phyloP scores from a whole-genome alignment of 2,329 filamentous ascomycete species.

The Fusarium buharicum region DNA sequence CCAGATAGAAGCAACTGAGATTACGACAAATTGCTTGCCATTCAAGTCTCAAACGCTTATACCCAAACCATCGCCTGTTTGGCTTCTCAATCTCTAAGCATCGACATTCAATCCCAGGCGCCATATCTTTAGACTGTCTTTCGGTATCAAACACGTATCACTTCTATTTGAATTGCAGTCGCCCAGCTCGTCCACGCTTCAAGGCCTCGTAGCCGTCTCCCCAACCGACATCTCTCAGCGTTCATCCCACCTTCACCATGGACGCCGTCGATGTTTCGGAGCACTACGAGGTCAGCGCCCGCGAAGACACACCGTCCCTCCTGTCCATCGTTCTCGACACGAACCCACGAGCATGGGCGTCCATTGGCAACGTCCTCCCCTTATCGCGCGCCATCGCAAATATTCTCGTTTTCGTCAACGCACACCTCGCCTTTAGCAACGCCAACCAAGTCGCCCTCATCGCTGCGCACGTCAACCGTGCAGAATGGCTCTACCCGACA shows the following conservation, averaged over 20 bases:
- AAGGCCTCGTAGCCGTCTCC: conserved; percentile 50
- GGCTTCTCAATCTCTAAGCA: conserved; percentile 20
- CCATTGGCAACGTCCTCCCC: conserved; percentile 77
- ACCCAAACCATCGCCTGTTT: conserved; percentile 3
- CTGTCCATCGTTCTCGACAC: conserved; percentile 94
- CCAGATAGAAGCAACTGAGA: neutral
- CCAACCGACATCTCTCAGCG: conserved; percentile 30
- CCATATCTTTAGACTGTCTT: neutral
- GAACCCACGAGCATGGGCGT: conserved; percentile 93
- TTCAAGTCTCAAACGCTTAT: conserved; percentile 12
- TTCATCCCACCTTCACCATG: conserved; percentile 55
- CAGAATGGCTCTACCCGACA: conserved; percentile 87
- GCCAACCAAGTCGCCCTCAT: conserved; percentile 92
- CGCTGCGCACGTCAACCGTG: conserved; percentile 86
- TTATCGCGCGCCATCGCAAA: conserved; percentile 86
- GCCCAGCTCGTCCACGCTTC: neutral
- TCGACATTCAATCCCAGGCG: conserved; percentile 8
- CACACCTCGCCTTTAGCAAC: conserved; percentile 93
- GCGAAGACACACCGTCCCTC: conserved; percentile 77
- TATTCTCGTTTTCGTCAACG: conserved; percentile 95
- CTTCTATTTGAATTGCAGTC: neutral
- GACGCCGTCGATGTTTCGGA: conserved; percentile 66
- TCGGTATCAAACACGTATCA: neutral
- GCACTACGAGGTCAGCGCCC: conserved; percentile 67
- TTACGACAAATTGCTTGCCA: conserved; percentile 7